phyloP scores from a whole-genome alignment of 345 rosid species.

The Atalantia buxifolia region DNA sequence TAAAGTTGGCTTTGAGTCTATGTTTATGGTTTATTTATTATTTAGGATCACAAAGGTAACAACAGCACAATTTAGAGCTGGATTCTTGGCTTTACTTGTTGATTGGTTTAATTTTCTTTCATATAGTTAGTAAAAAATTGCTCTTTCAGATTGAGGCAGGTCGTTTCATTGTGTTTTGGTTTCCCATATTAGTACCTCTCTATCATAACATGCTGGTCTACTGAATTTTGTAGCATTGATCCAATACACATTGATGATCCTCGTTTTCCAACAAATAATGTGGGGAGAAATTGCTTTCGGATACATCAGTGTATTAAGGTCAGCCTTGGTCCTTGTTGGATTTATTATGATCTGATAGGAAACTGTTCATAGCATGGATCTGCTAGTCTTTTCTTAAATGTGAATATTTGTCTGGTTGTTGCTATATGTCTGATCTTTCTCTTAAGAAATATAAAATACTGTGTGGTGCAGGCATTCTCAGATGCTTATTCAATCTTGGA shows the following conservation, averaged over 20 bases:
- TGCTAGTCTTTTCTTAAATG: neutral
- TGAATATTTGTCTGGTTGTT: neutral
- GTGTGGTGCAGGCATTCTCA: constrained; percentile 77
- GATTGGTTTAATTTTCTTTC: neutral
- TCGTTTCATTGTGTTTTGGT: neutral
- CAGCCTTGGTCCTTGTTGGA: constrained; percentile 14
- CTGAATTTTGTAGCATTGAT: constrained; percentile 62
- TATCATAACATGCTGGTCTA: constrained; percentile 19
- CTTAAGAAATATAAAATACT: constrained; percentile 1
- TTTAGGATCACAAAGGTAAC: neutral
- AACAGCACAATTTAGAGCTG: neutral
- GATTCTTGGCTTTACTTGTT: neutral
- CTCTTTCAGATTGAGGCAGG: neutral
- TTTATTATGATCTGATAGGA: constrained; percentile 11
- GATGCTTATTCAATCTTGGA: constrained; percentile 86
- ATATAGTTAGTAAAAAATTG: neutral
- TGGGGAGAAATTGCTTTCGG: constrained; percentile 97
- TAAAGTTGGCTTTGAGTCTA: too few species aligned
- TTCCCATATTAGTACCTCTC: constrained; percentile 11
- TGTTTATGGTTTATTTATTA: too few species aligned
- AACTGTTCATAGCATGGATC: neutral
- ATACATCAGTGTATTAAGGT: constrained; percentile 99
- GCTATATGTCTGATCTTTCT: constrained; percentile 4
- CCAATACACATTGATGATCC: constrained; percentile 97
- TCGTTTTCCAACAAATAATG: constrained; percentile 85